These are phyloP conservation scores for Allodekkera sacchari DNA, from an alignment of 805 yeast genomes.

Conservation along the genomic window DNA sequence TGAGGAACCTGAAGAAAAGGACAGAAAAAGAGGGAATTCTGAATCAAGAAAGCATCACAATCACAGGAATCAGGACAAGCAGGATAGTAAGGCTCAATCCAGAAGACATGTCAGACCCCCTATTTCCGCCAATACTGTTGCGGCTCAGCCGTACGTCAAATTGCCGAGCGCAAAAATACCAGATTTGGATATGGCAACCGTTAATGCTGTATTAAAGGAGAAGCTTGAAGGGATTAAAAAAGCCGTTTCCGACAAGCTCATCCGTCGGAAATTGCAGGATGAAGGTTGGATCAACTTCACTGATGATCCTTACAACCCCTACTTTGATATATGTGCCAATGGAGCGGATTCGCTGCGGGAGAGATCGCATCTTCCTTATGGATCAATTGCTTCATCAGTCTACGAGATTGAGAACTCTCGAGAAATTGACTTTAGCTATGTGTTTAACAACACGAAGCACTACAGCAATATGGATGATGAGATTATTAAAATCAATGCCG, in stretches of 20 bases:
- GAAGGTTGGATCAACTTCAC: conserved; percentile 76
- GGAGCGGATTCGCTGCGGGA: conserved; percentile 36
- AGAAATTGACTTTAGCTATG: conserved; percentile 36
- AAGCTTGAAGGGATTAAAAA: conserved; percentile 71
- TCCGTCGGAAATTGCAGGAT: conserved; percentile 60
- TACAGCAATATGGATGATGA: conserved; percentile 21
- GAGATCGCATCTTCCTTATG: conserved; percentile 63
- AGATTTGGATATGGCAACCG: conserved; percentile 81
- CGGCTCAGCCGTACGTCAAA: conserved; percentile 73
- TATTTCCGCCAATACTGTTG: conserved; percentile 21
- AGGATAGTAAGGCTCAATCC: not conserved
- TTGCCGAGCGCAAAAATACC: conserved; percentile 89
- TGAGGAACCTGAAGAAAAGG: conserved; percentile 10
- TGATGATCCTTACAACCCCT: conserved; percentile 80
- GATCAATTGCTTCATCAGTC: conserved; percentile 64
- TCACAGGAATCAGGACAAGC: conserved; percentile 3
- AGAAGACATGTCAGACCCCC: not conserved
- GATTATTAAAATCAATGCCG: conserved; percentile 33
- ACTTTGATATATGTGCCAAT: conserved; percentile 57
- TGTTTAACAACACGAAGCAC: conserved; percentile 38
- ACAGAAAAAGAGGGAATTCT: conserved; percentile 7
- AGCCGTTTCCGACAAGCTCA: conserved; percentile 80
- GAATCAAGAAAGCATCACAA: not conserved
- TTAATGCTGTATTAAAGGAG: conserved; percentile 62
- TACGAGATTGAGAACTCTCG: conserved; percentile 59